Base-by-base conservation (phyloP, 345 rosid species). In the Boechera retrofracta region DNA sequence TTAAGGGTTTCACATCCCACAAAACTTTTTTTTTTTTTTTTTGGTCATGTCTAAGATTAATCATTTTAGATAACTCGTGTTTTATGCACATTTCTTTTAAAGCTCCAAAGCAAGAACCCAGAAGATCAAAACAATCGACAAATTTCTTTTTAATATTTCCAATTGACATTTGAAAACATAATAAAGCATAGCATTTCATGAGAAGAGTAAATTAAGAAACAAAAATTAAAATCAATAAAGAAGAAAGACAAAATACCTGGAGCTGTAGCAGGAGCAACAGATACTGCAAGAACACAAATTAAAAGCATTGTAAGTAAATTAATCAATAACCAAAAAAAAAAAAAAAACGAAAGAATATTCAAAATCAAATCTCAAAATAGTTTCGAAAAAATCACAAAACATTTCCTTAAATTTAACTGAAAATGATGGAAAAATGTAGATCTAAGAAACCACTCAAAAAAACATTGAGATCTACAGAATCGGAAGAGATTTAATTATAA, bases 241-340 rank as follows among this genome's bases (percentile, higher is more conserved):
- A 26, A 72, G 39, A 57, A 33, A 65, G 24, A 49, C 3, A 9
- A 66, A 52, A 53, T 71, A 78, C 81, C 78, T 73, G 81, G 81
- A 33, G 81, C 81, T 32, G 53, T 28, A 11, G 70, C 13, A 42
- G 81, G 78, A 67, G 78, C 47, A 18, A 61, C 33, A 28, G 81
- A 72, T 45, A 73, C 81, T 78, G 74, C 67, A 67, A 76, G 13
- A 12, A 28, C 5, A 39, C 60, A 16, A 10, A 7, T 31, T n/a
- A 28, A 44, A 42, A n/a, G 0, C 0, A 45, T 15, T 18, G 24
- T 21, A 15, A 65, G 7, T 35, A 59, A 2, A 2, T 38, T 31
- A 26, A 60, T 59, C 15, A 32, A 45, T 24, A 10, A 71, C 24
- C 7, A 2, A 4, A 7, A 12, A 4, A 26, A 63, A 12, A 26